These are phyloP conservation scores for Calonectria pauciramosa DNA, from an alignment of 2,329 filamentous ascomycete species.

Conservation along the genomic window DNA sequence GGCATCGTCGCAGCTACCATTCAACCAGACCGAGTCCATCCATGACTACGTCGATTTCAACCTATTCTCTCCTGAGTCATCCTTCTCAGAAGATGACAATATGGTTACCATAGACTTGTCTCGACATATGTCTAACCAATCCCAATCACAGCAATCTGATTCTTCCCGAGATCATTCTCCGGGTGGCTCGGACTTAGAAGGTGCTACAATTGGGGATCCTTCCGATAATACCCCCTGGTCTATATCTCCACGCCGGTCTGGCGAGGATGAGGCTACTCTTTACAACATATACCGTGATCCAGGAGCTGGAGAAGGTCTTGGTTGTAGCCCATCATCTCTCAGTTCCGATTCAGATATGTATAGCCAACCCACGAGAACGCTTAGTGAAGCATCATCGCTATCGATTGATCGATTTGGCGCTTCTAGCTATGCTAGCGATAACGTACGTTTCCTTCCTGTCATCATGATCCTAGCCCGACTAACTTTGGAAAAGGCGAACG, in stretches of 20 bases:
- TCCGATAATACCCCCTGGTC: constrained; percentile 16
- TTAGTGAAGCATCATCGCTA: neutral
- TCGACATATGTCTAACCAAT: constrained; percentile 36
- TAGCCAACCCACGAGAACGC: constrained; percentile 7
- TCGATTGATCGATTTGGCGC: neutral
- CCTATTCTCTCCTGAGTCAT: constrained; percentile 66
- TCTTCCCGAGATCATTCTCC: constrained; percentile 26
- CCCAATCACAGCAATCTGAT: constrained; percentile 31
- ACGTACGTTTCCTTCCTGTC: constrained; percentile 32
- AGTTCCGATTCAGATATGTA: constrained; percentile 21
- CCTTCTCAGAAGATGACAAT: constrained; percentile 64
- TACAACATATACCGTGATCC: constrained; percentile 33
- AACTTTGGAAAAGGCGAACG: constrained; percentile 42
- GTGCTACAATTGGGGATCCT: constrained; percentile 3
- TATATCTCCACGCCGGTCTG: constrained; percentile 17
- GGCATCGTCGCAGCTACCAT: constrained; percentile 38
- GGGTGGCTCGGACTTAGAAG: constrained; percentile 15
- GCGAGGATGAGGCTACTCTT: constrained; percentile 26
- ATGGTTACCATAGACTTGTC: constrained; percentile 49
- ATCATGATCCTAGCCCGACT: constrained; percentile 25
- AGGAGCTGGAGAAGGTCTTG: constrained; percentile 31
- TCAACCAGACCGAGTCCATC: constrained; percentile 38
- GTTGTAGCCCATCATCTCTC: constrained; percentile 17
- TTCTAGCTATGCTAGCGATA: constrained; percentile 20
- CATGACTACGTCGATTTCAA: constrained; percentile 68